phyloP scores from a whole-genome alignment of 768 basidiomycete genomes.

The Postia placenta region DNA sequence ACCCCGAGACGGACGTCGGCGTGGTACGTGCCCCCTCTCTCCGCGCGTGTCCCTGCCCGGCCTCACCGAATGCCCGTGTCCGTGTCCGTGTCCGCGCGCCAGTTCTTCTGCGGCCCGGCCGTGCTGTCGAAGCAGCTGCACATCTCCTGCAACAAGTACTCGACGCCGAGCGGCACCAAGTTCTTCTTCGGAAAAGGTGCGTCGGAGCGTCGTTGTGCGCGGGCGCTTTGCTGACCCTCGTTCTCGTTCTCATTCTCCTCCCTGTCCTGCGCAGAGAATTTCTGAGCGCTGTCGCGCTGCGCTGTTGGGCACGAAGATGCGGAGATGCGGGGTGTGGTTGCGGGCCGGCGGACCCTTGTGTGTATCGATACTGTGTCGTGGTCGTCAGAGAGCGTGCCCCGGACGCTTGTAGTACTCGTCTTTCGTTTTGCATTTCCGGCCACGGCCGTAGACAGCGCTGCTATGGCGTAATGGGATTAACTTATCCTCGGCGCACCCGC shows the following conservation, averaged over 20 bases:
- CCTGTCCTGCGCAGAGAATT: conserved; percentile 20
- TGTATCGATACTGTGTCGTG: neutral
- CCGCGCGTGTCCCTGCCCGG: conserved; percentile 2
- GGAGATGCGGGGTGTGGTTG: neutral
- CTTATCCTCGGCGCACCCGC: neutral
- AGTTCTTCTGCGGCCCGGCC: conserved; percentile 85
- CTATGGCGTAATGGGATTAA: neutral
- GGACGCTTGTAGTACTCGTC: neutral
- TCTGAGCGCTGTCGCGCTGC: conserved; percentile 10
- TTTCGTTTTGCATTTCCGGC: neutral
- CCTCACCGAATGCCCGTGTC: neutral
- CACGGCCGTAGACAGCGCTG: neutral
- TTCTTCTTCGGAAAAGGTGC: conserved; percentile 90
- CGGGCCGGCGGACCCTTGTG: neutral
- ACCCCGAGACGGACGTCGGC: conserved; percentile 84
- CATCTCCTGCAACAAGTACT: conserved; percentile 80
- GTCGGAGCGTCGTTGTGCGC: conserved; percentile 15
- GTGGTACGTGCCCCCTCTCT: conserved; percentile 45
- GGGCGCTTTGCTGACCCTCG: neutral
- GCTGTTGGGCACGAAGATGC: too few species aligned
- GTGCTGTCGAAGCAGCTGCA: conserved; percentile 69
- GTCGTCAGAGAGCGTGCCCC: conserved; percentile 3
- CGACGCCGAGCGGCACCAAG: conserved; percentile 64
- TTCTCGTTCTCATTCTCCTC: neutral
- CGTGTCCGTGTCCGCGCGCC: conserved; percentile 2